A percentile compares a stretch with the other conserved stretches of the same genome.
phyloP scores from a whole-genome alignment of 345 rosid genomes.

The Cardamine resedifolia region DNA sequence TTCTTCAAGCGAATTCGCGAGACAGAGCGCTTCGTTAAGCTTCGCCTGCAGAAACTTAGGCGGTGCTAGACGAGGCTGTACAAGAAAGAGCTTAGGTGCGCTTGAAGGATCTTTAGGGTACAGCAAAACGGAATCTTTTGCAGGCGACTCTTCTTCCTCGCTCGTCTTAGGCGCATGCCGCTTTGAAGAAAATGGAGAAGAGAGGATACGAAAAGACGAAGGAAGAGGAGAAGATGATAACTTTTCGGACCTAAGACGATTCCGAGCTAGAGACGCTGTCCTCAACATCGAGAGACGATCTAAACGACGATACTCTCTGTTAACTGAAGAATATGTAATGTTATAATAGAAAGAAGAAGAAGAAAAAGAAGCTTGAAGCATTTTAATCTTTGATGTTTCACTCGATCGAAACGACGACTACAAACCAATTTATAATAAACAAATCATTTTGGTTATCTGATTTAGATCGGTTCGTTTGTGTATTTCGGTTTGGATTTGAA shows the following conservation, averaged over 20 bases:
- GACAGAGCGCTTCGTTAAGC: slow-evolving; percentile 86
- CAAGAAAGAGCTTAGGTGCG: slow-evolving; percentile 77
- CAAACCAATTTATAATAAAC: not conserved
- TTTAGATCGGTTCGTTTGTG: not conserved
- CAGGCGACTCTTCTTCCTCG: slow-evolving; percentile 15
- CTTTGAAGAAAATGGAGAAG: slow-evolving; percentile 40
- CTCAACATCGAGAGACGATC: slow-evolving; percentile 41
- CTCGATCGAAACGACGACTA: not conserved
- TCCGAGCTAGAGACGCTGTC: slow-evolving; percentile 36
- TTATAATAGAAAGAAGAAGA: not conserved
- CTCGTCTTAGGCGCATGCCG: slow-evolving; percentile 29
- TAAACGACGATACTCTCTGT: not conserved
- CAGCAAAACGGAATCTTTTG: slow-evolving; percentile 37
- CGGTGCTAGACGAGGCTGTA: slow-evolving; percentile 86
- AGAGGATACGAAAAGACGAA: slow-evolving; percentile 22
- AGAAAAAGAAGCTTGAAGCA: not conserved
- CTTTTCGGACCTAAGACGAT: slow-evolving; percentile 27
- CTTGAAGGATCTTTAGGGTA: slow-evolving; percentile 63
- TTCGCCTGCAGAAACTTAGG: slow-evolving; percentile 65
- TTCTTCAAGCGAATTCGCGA: slow-evolving; percentile 91
- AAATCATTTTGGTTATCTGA: not conserved
- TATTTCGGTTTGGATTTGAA: not conserved
- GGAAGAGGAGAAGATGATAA: not conserved
- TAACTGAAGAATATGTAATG: not conserved
- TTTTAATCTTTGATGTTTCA: not conserved